Percentiles rank a stretch among this genome's conserved stretches.
These are phyloP conservation scores for Lagerstroemia fauriei DNA, from an alignment of 441 rosid species.

Conservation along the genomic window DNA sequence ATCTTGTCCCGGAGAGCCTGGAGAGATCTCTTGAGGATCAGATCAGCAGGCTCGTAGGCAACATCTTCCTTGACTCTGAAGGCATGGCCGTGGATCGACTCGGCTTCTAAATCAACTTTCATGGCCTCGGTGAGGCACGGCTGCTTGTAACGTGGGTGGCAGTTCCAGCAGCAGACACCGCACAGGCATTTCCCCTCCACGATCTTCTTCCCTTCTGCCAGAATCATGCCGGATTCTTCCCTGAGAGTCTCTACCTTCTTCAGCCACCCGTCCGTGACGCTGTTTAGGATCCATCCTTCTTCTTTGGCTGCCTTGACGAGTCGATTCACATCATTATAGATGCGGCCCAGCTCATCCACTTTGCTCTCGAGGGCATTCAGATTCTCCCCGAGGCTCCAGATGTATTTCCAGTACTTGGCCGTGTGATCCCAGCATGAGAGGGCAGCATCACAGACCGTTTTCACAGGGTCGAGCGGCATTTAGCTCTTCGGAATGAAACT, in stretches of 20 bases:
- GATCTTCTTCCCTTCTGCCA: background rate
- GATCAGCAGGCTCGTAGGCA: background rate
- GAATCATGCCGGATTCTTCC: background rate
- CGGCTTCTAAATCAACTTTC: slow-evolving; percentile 7
- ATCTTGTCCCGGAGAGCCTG: background rate
- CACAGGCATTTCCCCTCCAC: background rate
- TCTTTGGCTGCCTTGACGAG: slow-evolving; percentile 14
- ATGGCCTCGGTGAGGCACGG: slow-evolving; percentile 9
- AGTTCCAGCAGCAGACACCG: background rate
- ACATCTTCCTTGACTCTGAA: background rate
- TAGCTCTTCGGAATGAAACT: no score
- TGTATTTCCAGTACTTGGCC: background rate
- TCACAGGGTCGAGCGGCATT: no score
- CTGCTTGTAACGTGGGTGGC: background rate
- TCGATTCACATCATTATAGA: slow-evolving; percentile 1
- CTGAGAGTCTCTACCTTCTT: background rate
- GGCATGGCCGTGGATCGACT: no score
- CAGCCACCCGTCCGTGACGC: slow-evolving; percentile 22
- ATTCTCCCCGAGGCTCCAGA: background rate
- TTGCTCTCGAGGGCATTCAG: background rate
- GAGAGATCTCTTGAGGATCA: background rate
- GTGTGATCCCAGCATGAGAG: background rate
- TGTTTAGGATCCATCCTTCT: slow-evolving; percentile 2
- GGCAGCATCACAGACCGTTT: no score
- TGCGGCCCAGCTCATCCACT: background rate